These are phyloP conservation scores for Xylaria scruposa DNA, from an alignment of 495 filamentous ascomycete species.

Conservation along the genomic window DNA sequence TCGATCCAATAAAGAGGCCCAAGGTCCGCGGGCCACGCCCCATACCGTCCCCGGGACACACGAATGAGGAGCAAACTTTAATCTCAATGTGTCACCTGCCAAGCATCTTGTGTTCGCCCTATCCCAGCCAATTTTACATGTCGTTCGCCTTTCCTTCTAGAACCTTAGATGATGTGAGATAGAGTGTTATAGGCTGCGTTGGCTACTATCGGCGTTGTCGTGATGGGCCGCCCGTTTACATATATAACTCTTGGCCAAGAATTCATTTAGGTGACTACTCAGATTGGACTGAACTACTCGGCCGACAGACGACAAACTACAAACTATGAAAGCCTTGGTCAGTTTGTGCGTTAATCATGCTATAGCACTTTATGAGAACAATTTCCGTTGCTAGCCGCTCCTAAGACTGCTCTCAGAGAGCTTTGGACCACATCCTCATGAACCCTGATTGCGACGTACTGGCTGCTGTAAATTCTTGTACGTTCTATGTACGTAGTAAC, in stretches of 20 bases:
- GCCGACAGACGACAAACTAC: slow-evolving; percentile 65
- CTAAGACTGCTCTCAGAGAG: slow-evolving; percentile 85
- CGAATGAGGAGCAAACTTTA: background rate
- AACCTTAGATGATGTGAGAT: slow-evolving; percentile 44
- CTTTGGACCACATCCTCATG: slow-evolving; percentile 96
- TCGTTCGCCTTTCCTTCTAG: slow-evolving; percentile 57
- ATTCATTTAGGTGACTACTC: slow-evolving; percentile 46
- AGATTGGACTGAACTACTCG: slow-evolving; percentile 60
- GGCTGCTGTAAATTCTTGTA: slow-evolving; percentile 60
- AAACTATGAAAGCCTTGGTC: slow-evolving; percentile 26
- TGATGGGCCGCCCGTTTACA: slow-evolving; percentile 38
- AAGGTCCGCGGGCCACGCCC: background rate
- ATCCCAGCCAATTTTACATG: slow-evolving; percentile 34
- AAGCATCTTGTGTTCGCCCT: background rate
- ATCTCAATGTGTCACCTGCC: background rate
- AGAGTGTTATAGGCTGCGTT: slow-evolving; percentile 40
- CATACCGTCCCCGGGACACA: background rate
- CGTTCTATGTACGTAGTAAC: slow-evolving; percentile 93
- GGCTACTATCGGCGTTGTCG: slow-evolving; percentile 29
- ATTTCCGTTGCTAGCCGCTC: slow-evolving; percentile 89
- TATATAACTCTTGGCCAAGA: slow-evolving; percentile 47
- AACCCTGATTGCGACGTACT: slow-evolving; percentile 73
- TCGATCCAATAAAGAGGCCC: background rate
- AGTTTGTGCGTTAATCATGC: slow-evolving; percentile 2
- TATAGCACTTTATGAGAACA: slow-evolving; percentile 5